A percentile compares a stretch with the other conserved stretches of the same genome.
These are phyloP conservation scores for Urochloa ruziziensis DNA, from an alignment of 176 grass and related monocot species.

Conservation along the genomic window DNA sequence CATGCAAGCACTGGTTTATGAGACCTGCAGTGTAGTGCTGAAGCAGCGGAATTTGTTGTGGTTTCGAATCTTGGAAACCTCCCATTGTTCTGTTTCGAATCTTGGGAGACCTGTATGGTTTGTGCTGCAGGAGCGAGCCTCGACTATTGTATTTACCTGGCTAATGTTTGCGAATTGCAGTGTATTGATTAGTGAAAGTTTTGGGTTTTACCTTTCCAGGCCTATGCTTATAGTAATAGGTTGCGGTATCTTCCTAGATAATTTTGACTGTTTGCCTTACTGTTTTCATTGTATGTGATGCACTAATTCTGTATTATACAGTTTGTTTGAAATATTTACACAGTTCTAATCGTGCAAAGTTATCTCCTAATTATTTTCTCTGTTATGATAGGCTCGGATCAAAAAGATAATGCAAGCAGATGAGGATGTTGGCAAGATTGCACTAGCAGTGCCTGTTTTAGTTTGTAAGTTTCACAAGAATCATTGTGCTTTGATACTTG, in stretches of 20 bases:
- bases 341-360: background rate
- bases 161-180: too few relatives aligned
- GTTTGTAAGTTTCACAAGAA: slow-evolving; percentile 68
- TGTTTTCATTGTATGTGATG: background rate
- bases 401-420: slow-evolving; percentile 99
- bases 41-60: background rate
- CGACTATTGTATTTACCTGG: background rate
- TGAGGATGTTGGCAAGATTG: slow-evolving; percentile 98
- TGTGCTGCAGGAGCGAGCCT: background rate
- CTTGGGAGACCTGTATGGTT: background rate
- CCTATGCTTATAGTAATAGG: background rate
- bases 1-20: background rate
- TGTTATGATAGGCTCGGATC: slow-evolving; percentile 72
- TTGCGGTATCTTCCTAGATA: background rate
- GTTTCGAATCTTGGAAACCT: background rate
- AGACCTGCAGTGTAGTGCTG: background rate
- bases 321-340: slow-evolving; percentile 10
- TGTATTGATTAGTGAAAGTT: background rate
- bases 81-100: background rate
- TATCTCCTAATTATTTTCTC: background rate
- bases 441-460: slow-evolving; percentile 93
- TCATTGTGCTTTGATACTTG: slow-evolving; percentile 20
- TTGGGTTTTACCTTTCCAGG: background rate
- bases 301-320: background rate
- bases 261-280: slow-evolving; percentile 1